Conservation (phyloP, 371 early-diverging fungal species). For the Blakeslea trispora region DNA sequence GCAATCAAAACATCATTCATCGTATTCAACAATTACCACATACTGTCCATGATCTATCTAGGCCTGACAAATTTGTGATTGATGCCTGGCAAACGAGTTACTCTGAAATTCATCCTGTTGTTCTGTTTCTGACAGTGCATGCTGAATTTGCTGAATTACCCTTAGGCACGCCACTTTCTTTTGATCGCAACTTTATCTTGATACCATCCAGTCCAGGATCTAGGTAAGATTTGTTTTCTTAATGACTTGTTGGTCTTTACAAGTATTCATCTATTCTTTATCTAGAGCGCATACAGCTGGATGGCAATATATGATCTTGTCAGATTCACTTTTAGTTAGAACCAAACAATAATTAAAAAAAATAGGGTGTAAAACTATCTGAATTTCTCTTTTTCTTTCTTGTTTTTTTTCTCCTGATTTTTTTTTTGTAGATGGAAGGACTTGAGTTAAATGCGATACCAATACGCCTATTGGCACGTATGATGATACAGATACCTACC, state of each 20-base stretch:
- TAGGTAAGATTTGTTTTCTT: constrained; percentile 28
- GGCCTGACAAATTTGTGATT: constrained; percentile 44
- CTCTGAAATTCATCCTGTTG: constrained; percentile 31
- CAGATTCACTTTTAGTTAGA: constrained; percentile 50
- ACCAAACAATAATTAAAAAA: constrained; percentile 14
- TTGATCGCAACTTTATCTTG: constrained; percentile 58
- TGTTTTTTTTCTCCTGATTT: no score
- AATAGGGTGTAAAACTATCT: background rate
- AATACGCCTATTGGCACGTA: constrained; percentile 30
- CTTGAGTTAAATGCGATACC: constrained; percentile 36
- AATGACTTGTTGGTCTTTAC: no score
- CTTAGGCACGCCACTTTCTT: constrained; percentile 34
- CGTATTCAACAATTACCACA: constrained; percentile 49
- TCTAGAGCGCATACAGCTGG: constrained; percentile 51
- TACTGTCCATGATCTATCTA: constrained; percentile 48
- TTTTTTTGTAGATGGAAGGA: constrained; percentile 28
- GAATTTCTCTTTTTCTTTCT: background rate
- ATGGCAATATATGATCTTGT: constrained; percentile 53
- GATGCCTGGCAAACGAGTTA: constrained; percentile 60
- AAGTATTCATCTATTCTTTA: no score
- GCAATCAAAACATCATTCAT: constrained; percentile 36
- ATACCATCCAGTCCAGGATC: constrained; percentile 58
- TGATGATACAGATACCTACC: constrained; percentile 34
- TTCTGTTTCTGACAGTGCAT: constrained; percentile 50
- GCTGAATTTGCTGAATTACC: constrained; percentile 59